Conservation (phyloP, 805 yeast species). For the Wickerhamomyces rabaulensis region DNA sequence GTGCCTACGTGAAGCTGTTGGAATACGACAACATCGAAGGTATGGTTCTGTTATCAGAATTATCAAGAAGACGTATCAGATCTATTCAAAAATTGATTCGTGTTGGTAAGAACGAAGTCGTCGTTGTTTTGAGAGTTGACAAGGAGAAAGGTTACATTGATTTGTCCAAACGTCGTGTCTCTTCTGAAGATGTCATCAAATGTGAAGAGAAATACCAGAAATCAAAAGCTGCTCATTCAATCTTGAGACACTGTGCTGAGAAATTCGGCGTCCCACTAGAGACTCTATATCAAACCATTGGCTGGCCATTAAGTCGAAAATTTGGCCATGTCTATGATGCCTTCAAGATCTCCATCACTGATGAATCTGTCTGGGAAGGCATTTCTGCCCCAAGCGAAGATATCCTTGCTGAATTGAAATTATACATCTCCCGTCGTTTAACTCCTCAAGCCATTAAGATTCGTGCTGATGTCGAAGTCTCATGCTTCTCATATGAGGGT, state of each 20-base stretch:
- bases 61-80: slow-evolving; percentile 97
- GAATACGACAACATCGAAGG: slow-evolving; percentile 99
- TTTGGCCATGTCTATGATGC: slow-evolving; percentile 98
- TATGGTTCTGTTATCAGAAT: slow-evolving; percentile 92
- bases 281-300: slow-evolving; percentile 77
- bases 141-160: slow-evolving; percentile 98
- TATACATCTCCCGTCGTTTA: slow-evolving; percentile 85
- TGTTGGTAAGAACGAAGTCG: slow-evolving; percentile 98
- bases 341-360: slow-evolving; percentile 92
- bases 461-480: slow-evolving; percentile 97
- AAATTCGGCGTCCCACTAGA: slow-evolving; percentile 87
- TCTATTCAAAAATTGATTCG: slow-evolving; percentile 95
- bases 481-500: slow-evolving; percentile 96
- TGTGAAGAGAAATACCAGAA: slow-evolving; percentile 97
- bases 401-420: slow-evolving; percentile 76
- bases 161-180: slow-evolving; percentile 93
- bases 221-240: slow-evolving; percentile 97
- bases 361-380: slow-evolving; percentile 76
- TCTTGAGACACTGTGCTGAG: slow-evolving; percentile 96
- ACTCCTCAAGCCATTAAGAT: slow-evolving; percentile 98
- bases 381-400: slow-evolving; percentile 67
- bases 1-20: slow-evolving; percentile 92
- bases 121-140: slow-evolving; percentile 95
- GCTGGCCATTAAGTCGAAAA: slow-evolving; percentile 96
- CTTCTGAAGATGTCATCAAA: slow-evolving; percentile 94